Evolutionary conservation across 1,139 yeast genomes (phyloP), one percentile per base, ranked within the genome.

Genomic region (Pneumocystis jirovecii): DNA sequence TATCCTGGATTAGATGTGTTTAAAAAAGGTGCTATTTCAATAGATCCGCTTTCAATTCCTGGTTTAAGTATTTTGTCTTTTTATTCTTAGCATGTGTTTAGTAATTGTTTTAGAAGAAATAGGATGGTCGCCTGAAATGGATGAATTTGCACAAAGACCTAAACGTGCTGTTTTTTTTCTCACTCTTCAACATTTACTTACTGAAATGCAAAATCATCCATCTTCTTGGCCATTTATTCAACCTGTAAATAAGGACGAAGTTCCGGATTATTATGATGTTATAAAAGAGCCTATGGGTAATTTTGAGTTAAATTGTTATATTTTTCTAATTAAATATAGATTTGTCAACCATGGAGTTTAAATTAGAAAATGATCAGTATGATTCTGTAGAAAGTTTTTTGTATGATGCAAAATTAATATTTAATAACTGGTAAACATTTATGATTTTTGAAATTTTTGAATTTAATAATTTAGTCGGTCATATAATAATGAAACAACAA

Each of bases 101-200:
- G 88, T 91, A 15, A 97, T 97, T 0, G 97, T 97, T 0, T 78
- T 91, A 63, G 80, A 83, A 69, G 97, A 91, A 74, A 89, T 96
- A 1, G 98, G 98, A 0, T 93, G 98, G 98, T 89, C 95, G 65
- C 95, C 93, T 60, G 98, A 91, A 74, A 91, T 93, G 96, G 99
- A 93, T 75, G 93, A 89, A 70, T 78, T 95, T 68, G 97, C 98
- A 0, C 93, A 95, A 71, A 83, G 89, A 72, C 98, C 98, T 1
- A 90, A 90, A 74, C 80, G 97, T 65, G 91, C 96, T 0, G 96
- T 97, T 7, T 97, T 93, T 77, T 89, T 89, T 77, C 93, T 95
- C 63, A 87, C 88, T 69, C 89, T 93, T 95, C 91, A 89, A 71
- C 89, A 90, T 64, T 76, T 93, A 37, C 80, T 93, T 64, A 83